phyloP scores from a whole-genome alignment of 2,329 filamentous ascomycete species.

The Albophoma yamanashiensis region DNA sequence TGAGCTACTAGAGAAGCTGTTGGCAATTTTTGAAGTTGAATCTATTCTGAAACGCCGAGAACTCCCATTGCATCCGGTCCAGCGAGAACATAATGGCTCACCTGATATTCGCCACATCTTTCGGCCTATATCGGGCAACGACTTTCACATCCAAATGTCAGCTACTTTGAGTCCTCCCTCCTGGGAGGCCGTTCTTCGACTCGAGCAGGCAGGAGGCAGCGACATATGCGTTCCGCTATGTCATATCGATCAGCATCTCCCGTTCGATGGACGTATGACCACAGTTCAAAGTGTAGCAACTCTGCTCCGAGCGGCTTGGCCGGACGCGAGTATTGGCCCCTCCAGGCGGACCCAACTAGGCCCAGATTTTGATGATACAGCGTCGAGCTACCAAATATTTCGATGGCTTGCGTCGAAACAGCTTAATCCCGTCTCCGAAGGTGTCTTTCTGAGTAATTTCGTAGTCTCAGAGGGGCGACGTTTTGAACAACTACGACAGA shows the following conservation, averaged over 20 bases:
- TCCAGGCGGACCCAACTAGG: not conserved
- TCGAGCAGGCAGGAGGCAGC: not conserved
- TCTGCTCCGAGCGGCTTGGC: not conserved
- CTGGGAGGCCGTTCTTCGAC: not conserved
- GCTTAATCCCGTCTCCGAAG: not conserved
- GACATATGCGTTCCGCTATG: not conserved
- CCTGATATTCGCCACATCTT: not conserved
- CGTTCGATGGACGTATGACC: no score
- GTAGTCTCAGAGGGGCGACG: not conserved
- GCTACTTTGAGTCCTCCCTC: not conserved
- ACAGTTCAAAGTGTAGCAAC: not conserved
- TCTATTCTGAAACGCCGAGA: not conserved
- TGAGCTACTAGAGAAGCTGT: not conserved
- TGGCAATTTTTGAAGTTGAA: not conserved
- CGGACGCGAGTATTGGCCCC: not conserved
- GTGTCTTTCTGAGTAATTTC: not conserved
- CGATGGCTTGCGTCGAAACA: not conserved
- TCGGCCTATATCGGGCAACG: not conserved
- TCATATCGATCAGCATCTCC: not conserved
- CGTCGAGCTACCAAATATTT: not conserved
- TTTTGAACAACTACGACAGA: not conserved
- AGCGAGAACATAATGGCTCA: not conserved
- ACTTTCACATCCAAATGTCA: not conserved
- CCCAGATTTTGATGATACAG: not conserved
- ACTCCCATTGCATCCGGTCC: not conserved